phyloP scores from a whole-genome alignment of 2,329 filamentous ascomycete species.

The Sclerotinia spermophila region DNA sequence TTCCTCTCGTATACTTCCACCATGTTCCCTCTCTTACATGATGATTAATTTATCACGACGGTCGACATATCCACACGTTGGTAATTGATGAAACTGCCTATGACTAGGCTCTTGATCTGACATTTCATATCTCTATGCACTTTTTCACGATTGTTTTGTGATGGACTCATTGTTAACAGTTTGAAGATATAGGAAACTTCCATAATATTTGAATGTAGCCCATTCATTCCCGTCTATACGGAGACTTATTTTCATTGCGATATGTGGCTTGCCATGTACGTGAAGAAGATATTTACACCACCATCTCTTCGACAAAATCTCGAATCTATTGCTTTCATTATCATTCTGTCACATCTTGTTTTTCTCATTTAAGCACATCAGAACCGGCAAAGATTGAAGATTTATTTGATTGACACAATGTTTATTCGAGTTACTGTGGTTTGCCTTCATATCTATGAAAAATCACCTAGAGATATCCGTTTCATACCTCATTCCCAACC shows the following conservation, averaged over 20 bases:
- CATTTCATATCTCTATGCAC: conserved; percentile 22
- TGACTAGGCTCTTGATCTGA: conserved; percentile 61
- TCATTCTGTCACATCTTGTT: not conserved
- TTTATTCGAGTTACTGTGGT: not conserved
- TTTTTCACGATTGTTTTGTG: not conserved
- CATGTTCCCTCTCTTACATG: conserved; percentile 46
- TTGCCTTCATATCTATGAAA: not conserved
- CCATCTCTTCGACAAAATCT: not conserved
- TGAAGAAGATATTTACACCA: conserved; percentile 9
- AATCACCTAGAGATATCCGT: not conserved
- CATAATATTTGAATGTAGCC: not conserved
- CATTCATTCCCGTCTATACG: not conserved
- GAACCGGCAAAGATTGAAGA: not conserved
- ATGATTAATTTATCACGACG: conserved; percentile 81
- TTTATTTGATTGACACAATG: not conserved
- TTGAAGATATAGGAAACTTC: not conserved
- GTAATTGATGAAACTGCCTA: conserved; percentile 75
- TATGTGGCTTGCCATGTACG: conserved; percentile 15
- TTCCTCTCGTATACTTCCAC: not conserved
- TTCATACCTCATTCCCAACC: not conserved
- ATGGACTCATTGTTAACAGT: not conserved
- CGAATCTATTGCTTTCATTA: not conserved
- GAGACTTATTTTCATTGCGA: conserved; percentile 17
- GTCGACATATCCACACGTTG: conserved; percentile 72
- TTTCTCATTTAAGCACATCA: not conserved